Evolutionary conservation across 805 yeast species (phyloP).

Genomic region (Candida schatavii): DNA sequence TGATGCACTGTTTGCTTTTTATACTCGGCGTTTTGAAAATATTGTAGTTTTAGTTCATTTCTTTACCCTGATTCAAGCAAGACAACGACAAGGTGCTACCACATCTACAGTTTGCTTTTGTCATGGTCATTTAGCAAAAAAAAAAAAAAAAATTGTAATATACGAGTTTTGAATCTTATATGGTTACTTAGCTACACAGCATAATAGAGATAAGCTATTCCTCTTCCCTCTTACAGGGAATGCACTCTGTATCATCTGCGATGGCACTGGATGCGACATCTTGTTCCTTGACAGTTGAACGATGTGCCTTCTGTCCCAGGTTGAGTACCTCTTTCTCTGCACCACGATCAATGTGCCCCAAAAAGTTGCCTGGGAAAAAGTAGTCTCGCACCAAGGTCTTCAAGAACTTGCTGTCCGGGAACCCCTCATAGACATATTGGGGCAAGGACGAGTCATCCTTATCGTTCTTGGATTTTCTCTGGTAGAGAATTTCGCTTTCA

Average conservation of each 20-base stretch:
- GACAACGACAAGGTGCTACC: no score
- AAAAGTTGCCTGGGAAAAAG: slow-evolving; percentile 49
- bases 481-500: slow-evolving; percentile 35
- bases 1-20: no score
- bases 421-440: slow-evolving; percentile 55
- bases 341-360: slow-evolving; percentile 62
- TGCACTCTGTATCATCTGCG: neutral
- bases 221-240: neutral
- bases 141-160: neutral
- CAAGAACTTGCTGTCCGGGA: slow-evolving; percentile 81
- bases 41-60: no score
- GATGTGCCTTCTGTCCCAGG: no score
- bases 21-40: no score
- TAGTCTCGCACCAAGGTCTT: slow-evolving; percentile 64
- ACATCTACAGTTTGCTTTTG: no score
- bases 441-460: slow-evolving; percentile 21
- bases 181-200: no score
- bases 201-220: no score
- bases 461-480: slow-evolving; percentile 47
- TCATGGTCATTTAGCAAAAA: no score
- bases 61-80: no score
- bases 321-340: neutral
- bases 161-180: neutral
- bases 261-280: no score
- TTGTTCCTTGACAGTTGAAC: no score